Conservation (phyloP, 1,284 basidiomycete species). For the Coriolopsis trogii region DNA sequence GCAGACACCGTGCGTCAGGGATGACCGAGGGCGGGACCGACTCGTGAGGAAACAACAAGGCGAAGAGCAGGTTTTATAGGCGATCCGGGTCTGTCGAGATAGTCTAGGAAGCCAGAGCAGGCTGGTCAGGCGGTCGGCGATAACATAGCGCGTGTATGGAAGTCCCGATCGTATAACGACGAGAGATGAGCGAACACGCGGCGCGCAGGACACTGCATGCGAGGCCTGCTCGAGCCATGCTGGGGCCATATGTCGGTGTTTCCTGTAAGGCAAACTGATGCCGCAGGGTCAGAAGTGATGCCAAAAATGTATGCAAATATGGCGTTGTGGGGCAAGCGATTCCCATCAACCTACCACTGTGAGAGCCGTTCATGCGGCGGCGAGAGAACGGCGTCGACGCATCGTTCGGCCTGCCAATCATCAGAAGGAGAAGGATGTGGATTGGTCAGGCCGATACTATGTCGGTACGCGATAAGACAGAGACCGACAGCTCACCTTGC, state of each 20-base stretch:
- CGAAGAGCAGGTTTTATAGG: slow-evolving; percentile 13
- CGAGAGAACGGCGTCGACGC: slow-evolving; percentile 14
- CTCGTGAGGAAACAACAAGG: slow-evolving; percentile 7
- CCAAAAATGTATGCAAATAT: slow-evolving; percentile 13
- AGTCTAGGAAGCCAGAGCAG: background rate
- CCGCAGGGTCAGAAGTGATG: background rate
- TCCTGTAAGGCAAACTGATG: slow-evolving; percentile 11
- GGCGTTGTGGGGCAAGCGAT: slow-evolving; percentile 4
- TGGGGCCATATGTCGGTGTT: slow-evolving; percentile 19
- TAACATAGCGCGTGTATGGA: slow-evolving; percentile 3
- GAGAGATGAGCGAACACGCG: slow-evolving; percentile 6
- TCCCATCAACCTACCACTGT: slow-evolving; percentile 16
- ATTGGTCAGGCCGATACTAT: slow-evolving; percentile 12
- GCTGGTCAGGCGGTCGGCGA: slow-evolving; percentile 6
- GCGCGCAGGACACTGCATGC: slow-evolving; percentile 6
- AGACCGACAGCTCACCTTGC: slow-evolving; percentile 2
- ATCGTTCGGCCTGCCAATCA: slow-evolving; percentile 11
- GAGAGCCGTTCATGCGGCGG: slow-evolving; percentile 23
- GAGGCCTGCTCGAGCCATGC: slow-evolving; percentile 1
- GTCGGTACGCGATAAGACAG: slow-evolving; percentile 14
- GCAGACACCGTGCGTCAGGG: slow-evolving; percentile 2
- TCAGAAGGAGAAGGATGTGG: background rate
- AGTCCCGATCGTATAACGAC: slow-evolving; percentile 5
- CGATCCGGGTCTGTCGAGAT: no score
- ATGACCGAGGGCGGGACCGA: slow-evolving; percentile 14